phyloP scores from a whole-genome alignment of 2,329 filamentous ascomycete genomes.

The Hymenoscyphus fructigenus region DNA sequence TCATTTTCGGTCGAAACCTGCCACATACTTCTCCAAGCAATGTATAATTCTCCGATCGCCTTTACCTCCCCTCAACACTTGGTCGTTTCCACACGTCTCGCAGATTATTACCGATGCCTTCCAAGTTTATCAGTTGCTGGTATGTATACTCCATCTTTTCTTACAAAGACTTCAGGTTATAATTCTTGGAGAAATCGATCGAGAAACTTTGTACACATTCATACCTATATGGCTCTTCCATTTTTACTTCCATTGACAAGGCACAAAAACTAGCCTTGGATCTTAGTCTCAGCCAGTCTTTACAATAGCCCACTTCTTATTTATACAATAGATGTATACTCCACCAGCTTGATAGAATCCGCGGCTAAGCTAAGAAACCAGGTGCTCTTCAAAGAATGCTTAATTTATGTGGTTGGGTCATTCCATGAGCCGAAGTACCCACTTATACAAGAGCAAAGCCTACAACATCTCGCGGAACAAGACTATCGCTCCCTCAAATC shows the following conservation, averaged over 20 bases:
- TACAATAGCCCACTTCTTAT: slow-evolving; percentile 2
- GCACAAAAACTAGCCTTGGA: neutral
- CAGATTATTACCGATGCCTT: neutral
- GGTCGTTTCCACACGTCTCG: neutral
- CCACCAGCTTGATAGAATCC: neutral
- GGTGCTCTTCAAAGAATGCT: slow-evolving; percentile 1
- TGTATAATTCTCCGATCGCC: neutral
- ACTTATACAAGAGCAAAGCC: too few relatives aligned
- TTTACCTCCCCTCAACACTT: neutral
- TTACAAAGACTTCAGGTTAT: neutral
- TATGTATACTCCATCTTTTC: neutral
- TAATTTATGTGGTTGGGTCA: neutral
- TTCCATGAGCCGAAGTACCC: neutral
- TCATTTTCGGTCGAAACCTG: neutral
- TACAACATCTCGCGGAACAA: too few relatives aligned
- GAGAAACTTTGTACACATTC: neutral
- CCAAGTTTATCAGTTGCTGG: neutral
- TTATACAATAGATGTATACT: neutral
- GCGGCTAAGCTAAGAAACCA: neutral
- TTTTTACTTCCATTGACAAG: neutral
- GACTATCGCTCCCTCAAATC: too few relatives aligned
- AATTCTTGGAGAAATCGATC: too few relatives aligned
- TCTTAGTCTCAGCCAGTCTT: slow-evolving; percentile 1
- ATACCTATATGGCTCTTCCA: neutral
- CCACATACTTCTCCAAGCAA: neutral